A percentile compares a stretch with the other conserved stretches of the same genome.
Conservation (phyloP, 345 rosid genomes). For the Laguncularia racemosa region DNA sequence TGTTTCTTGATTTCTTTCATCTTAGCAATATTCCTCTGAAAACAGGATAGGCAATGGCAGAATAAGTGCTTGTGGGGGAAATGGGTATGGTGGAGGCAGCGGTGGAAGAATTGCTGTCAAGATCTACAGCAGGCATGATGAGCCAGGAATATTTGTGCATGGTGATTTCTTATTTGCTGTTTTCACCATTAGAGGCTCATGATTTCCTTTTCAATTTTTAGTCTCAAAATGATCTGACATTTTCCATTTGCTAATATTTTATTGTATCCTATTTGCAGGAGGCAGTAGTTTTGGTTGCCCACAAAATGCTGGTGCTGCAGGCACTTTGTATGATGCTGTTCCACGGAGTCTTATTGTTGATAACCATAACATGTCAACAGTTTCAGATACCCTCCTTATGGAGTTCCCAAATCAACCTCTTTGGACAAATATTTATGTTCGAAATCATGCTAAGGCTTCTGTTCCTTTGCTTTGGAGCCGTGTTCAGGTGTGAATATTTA, state of each 20-base stretch:
- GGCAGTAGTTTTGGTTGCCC: slow-evolving; percentile 80
- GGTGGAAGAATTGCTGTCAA: slow-evolving; percentile 97
- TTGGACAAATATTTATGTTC: slow-evolving; percentile 88
- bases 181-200: slow-evolving; percentile 1
- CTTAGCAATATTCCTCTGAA: slow-evolving; percentile 16
- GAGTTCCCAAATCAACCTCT: slow-evolving; percentile 94
- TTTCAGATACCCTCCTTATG: slow-evolving; percentile 87
- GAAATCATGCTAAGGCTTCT: slow-evolving; percentile 80
- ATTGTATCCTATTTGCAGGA: slow-evolving; percentile 40
- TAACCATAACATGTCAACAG: slow-evolving; percentile 80
- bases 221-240: neutral
- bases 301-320: slow-evolving; percentile 92
- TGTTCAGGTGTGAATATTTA: slow-evolving; percentile 69
- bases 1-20: slow-evolving; percentile 13
- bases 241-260: neutral
- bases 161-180: slow-evolving; percentile 42
- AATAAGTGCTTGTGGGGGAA: slow-evolving; percentile 96
- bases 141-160: slow-evolving; percentile 79
- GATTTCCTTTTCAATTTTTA: neutral
- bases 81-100: slow-evolving; percentile 97
- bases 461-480: slow-evolving; percentile 99
- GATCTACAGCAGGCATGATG: slow-evolving; percentile 93
- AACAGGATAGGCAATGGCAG: slow-evolving; percentile 93
- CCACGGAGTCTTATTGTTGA: slow-evolving; percentile 81
- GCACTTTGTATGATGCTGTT: slow-evolving; percentile 95